A percentile compares a stretch with the other conserved stretches of the same genome.
Evolutionary conservation across 805 yeast genomes (phyloP).

Genomic region (Komagataella populi): DNA sequence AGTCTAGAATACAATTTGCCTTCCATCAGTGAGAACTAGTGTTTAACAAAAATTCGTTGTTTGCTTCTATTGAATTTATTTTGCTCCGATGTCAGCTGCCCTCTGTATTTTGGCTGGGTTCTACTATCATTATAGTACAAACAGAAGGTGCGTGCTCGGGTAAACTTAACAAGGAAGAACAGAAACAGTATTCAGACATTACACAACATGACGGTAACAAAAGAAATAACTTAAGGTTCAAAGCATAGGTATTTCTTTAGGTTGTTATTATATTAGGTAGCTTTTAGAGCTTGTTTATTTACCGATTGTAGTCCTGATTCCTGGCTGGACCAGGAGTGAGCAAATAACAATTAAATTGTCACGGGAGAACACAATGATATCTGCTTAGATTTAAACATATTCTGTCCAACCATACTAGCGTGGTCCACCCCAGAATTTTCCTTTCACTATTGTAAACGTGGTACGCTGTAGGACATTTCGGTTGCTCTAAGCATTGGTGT

Average conservation of each 20-base stretch:
- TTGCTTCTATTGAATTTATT: too few species aligned
- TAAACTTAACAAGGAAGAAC: constrained; percentile 32
- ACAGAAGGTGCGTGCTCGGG: constrained; percentile 36
- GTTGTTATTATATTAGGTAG: neutral
- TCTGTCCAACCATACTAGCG: neutral
- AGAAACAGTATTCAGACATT: constrained; percentile 26
- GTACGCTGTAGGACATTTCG: neutral
- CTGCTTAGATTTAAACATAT: neutral
- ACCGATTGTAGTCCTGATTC: neutral
- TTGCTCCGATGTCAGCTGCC: constrained; percentile 1
- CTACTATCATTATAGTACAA: constrained; percentile 27
- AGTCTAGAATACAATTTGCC: too few species aligned
- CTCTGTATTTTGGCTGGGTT: constrained; percentile 18
- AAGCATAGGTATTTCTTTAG: neutral
- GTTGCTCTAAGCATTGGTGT: neutral
- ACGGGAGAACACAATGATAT: too few species aligned
- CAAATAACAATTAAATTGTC: too few species aligned
- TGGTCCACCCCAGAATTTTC: neutral
- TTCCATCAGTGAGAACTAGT: too few species aligned
- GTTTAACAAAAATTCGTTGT: too few species aligned
- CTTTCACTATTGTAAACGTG: neutral
- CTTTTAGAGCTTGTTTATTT: neutral
- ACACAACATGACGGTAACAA: constrained; percentile 43
- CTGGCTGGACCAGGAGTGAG: neutral
- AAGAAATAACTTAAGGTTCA: constrained; percentile 33